Evolutionary conservation across 2,329 filamentous ascomycete species (phyloP).

Genomic region (Diaporthe aspalathi): DNA sequence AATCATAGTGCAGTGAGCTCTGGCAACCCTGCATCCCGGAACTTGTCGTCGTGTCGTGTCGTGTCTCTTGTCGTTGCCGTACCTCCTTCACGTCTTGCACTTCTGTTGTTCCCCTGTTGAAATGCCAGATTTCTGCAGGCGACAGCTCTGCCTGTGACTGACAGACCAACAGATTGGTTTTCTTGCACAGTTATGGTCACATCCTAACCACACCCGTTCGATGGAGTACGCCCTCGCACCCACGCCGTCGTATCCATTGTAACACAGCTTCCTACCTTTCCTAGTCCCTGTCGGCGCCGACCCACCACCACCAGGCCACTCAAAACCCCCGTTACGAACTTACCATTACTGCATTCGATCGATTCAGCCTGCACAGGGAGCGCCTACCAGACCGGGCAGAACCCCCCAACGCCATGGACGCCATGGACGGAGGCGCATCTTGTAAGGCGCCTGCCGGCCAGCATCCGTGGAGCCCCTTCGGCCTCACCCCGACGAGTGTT

Average conservation of each 20-base stretch:
- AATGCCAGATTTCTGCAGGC: conserved; percentile 20
- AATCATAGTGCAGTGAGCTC: conserved; percentile 15
- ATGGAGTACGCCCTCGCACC: conserved; percentile 24
- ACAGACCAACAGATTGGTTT: not conserved
- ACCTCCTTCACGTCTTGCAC: not conserved
- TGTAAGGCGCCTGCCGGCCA: conserved; percentile 46
- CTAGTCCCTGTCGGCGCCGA: not conserved
- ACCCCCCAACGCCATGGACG: conserved; percentile 44
- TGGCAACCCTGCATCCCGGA: conserved; percentile 21
- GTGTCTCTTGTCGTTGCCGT: not conserved
- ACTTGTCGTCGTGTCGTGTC: conserved; percentile 26
- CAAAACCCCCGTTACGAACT: too few relatives aligned
- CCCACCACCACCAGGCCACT: not conserved
- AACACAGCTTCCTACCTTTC: conserved; percentile 21
- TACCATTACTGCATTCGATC: not conserved
- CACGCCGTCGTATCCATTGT: conserved; percentile 2
- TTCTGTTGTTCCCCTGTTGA: conserved; percentile 1
- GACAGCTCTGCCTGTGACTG: conserved; percentile 28
- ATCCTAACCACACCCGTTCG: conserved; percentile 2
- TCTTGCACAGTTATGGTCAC: not conserved
- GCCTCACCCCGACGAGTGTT: conserved; percentile 45
- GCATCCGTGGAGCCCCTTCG: conserved; percentile 45
- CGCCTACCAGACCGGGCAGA: not conserved
- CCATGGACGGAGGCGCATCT: conserved; percentile 40
- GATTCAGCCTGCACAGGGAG: not conserved